Evolutionary conservation across 352 stramenopile species (phyloP), one percentile per base, ranked within the genome.

Genomic region (Phytopythium litorale): DNA sequence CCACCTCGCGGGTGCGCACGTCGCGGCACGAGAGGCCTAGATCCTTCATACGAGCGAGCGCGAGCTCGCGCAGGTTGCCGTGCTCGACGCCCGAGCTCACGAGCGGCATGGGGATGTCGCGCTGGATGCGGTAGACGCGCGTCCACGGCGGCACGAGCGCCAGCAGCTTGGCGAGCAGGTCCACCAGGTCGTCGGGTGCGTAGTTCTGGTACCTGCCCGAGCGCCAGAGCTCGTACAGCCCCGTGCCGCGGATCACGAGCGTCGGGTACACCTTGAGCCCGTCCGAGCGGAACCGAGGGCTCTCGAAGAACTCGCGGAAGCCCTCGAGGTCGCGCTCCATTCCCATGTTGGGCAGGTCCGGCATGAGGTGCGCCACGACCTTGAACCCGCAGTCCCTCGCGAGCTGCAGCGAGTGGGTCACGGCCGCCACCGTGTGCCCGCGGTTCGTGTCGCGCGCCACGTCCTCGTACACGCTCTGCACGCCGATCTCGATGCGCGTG

Each of bases 311-410:
- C 75, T 99, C 96, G 42, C 81, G 77, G 73, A 98, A 98, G n/a
- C 96, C 96, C 46, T 94, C 78, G 25, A 98, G 73, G 73, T 99
- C 96, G 8, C 96, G 78, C 67, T 99, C 96, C 70, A 97, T 95
- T n/a, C 81, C 96, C 82, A 97, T 98, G 77, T 98, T 98, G 9
- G 97, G 97, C 54, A 99, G 69, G 72, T 99, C 96, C 0, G 97
- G 97, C 97, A 99, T 99, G 89, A 99, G 97, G 74, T 99, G 97
- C 13, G 89, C 97, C 7, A 99, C 96, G 37, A 99, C 97, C 80
- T 99, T 99, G 82, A 98, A 99, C 0, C 97, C 96, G 61, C 92
- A 98, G 76, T 99, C 97, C 70, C 98, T 98, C 12, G 81, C 70
- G 30, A 91, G 64, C 55, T 89, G 78, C 37, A 91, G 87, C 48